Evolutionary conservation across 768 basidiomycete genomes (phyloP), one percentile per base, ranked within the genome.

Genomic region (Tremella fuciformis): DNA sequence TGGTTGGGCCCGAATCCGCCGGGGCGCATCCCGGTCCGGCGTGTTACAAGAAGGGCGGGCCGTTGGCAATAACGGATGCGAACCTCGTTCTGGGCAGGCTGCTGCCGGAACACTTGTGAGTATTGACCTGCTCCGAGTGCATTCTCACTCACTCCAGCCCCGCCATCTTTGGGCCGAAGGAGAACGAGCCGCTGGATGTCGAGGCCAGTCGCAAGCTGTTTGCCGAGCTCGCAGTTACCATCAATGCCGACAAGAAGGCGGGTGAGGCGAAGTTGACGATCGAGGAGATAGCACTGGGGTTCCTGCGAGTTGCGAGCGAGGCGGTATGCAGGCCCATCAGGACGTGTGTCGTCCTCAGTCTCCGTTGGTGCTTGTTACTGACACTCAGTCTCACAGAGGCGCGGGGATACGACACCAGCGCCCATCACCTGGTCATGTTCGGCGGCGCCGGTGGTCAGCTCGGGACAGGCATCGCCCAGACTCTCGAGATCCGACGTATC

Each of bases 281-380:
- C 29, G 92, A 97, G 68, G 91, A 94, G 72, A 85, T 96, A 50
- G 88, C 64, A 18, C 61, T 51, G 34, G 64, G 91, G 2, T 96
- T 93, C 78, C 88, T 97, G 79, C 91, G 91, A 69, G 91, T 96
- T n/a, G 92, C 93, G 16, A 97, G 96, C 66, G 93, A 97, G 80
- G 91, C 90, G 0, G 97, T 97, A 91, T 88, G 86, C 63, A 80
- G 93, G 47, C 93, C 93, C 7, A 94, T 97, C 56, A 85, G 93
- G 2, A 85, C 93, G 1, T 76, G 39, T 11, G 39, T 11, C 18
- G 39, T 41, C 18, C 18, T 41, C 39, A 11, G 13, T 11, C 18
- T 41, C 18, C 39, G 18, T 18, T 11, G 39, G 39, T 41, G 18
- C 18, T 11, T 41, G 39, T 41, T 41, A 18, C 11, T 41, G 39